Evolutionary conservation across 805 yeast genomes (phyloP), one percentile per base, ranked within the genome.

Genomic region (Sugiyamaella floridensis): DNA sequence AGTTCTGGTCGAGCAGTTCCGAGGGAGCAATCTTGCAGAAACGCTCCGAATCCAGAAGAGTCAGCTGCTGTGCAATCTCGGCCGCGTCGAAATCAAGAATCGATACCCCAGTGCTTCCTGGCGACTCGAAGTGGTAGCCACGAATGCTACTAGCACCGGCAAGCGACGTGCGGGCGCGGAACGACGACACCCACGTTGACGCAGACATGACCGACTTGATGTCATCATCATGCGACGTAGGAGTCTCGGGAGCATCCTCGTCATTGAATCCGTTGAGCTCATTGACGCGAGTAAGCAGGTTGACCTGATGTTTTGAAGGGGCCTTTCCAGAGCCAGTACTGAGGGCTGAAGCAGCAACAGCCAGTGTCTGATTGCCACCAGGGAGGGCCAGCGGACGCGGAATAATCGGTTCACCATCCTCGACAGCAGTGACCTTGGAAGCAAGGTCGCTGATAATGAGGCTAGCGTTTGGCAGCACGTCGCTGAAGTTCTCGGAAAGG

Each of bases 401-500:
- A 32, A 59, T 53, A 40, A 59, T 58, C 5, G 63, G 61, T 47
- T 58, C 58, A 14, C 61, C 59, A 14, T 56, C 58, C 7, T 16
- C 49, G 2, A 59, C 43, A 14, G 40, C 34, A 5, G 52, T 18
- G 12, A 59, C 49, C 49, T 58, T 53, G n/a, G 52, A 28, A 10
- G 61, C 59, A 15, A 58, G 40, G 26, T 55, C 58, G n/a, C 52
- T 55, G 18, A 60, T 57, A n/a, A 57, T 52, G 4, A 47, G 42
- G 20, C 53, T 50, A 5, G 59, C 60, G 28, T 57, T 53, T 16
- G 57, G 57, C 29, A 55, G 34, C 4, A 54, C 46, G 16, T 48
- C 40, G 18, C 22, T 42, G 28, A 60, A 58, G 22, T 60, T 51
- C 18, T 47, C 42, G 63, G 87, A 83, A 63, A 89, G 85, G 62